Conservation (phyloP, 352 stramenopile genomes). For the Elongisporangium prolatum region DNA sequence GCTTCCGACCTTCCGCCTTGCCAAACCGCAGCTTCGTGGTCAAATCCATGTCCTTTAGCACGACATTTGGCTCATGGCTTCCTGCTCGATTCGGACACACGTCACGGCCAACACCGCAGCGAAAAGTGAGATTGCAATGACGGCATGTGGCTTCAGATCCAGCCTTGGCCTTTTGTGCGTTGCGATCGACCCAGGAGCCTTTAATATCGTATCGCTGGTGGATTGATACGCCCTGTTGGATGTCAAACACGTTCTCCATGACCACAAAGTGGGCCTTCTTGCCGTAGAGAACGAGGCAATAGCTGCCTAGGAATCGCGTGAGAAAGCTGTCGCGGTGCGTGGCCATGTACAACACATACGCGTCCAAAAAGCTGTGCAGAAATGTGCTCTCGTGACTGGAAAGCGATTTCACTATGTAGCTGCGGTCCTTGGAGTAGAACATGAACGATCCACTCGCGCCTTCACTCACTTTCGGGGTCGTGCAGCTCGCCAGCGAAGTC, state of each 20-base stretch:
- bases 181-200: conserved; percentile 79
- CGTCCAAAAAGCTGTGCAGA: conserved; percentile 59
- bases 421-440: conserved; percentile 75
- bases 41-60: conserved; percentile 81
- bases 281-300: conserved; percentile 77
- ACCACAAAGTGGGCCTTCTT: conserved; percentile 76
- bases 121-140: conserved; percentile 70
- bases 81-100: conserved; percentile 60
- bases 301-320: conserved; percentile 79
- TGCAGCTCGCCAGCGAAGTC: conserved; percentile 49
- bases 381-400: conserved; percentile 51
- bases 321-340: conserved; percentile 59
- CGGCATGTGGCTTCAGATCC: conserved; percentile 63
- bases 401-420: conserved; percentile 81
- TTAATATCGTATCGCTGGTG: conserved; percentile 89
- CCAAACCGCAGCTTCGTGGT: conserved; percentile 71
- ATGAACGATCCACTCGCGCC: conserved; percentile 79
- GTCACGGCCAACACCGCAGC: conserved; percentile 38
- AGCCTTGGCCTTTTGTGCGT: conserved; percentile 48
- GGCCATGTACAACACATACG: conserved; percentile 59
- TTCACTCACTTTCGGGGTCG: conserved; percentile 74
- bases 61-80: conserved; percentile 62
- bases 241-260: conserved; percentile 89
- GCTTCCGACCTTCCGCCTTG: conserved; percentile 25
- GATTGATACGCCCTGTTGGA: conserved; percentile 65